Evolutionary conservation across 1,284 basidiomycete species (phyloP).

Genomic region (Somion occarium): DNA sequence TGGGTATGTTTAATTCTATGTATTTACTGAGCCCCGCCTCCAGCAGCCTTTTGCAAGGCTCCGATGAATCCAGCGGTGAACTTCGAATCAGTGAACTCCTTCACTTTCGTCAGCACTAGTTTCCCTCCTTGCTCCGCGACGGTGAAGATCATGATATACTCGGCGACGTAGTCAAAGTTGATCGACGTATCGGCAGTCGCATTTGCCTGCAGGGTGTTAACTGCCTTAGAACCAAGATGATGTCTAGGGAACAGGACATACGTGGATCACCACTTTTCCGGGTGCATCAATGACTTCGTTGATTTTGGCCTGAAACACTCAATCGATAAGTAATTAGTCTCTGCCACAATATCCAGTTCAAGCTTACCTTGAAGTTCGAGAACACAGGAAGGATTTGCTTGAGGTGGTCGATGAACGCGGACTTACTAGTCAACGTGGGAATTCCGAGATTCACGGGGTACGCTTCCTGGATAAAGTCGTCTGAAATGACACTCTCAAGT

Average conservation of each 20-base stretch:
- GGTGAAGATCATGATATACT: background rate
- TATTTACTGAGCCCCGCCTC: no score
- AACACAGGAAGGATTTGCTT: background rate
- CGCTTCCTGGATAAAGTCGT: background rate
- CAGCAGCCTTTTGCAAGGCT: no score
- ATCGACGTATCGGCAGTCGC: background rate
- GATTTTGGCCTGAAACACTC: background rate
- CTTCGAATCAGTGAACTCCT: no score
- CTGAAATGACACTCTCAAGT: background rate
- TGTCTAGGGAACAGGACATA: background rate
- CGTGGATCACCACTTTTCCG: background rate
- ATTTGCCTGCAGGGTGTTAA: no score
- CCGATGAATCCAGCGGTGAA: no score
- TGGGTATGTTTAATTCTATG: no score
- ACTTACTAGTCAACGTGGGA: background rate
- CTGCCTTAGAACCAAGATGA: no score
- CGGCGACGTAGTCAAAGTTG: background rate
- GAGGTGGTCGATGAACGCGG: background rate
- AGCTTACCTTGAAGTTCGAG: no score
- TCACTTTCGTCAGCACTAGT: background rate
- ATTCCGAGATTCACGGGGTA: background rate
- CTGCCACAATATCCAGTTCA: no score
- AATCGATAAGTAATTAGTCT: no score
- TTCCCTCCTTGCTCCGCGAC: slow-evolving; percentile 1
- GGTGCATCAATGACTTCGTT: background rate